These are phyloP conservation scores for Penicillium psychrosexuale DNA, from an alignment of 2,329 filamentous ascomycete species.

Conservation along the genomic window DNA sequence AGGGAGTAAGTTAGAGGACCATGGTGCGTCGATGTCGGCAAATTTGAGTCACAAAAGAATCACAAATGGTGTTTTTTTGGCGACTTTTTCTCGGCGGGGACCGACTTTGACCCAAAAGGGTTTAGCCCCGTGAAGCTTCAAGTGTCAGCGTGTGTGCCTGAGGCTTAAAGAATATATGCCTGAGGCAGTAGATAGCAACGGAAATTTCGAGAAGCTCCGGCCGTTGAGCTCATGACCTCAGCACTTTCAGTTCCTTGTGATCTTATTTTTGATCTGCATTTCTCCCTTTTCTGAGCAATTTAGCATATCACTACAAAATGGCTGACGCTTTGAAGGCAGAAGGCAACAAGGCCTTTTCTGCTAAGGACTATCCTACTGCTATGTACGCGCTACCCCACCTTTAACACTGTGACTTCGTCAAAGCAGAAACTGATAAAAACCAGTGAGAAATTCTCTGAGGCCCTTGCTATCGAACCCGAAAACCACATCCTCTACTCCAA, in stretches of 20 bases:
- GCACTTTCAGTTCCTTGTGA: neutral
- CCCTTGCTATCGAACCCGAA: conserved; percentile 78
- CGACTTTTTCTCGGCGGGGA: conserved; percentile 30
- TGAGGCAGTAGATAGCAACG: conserved; percentile 25
- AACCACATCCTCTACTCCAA: conserved; percentile 99
- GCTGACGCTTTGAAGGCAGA: conserved; percentile 87
- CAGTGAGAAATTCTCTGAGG: conserved; percentile 91
- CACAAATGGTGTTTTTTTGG: conserved; percentile 27
- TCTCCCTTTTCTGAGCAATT: neutral
- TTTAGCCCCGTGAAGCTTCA: conserved; percentile 16
- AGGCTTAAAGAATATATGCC: conserved; percentile 16
- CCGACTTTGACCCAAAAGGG: conserved; percentile 10
- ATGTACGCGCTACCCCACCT: conserved; percentile 63
- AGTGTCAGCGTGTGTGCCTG: conserved; percentile 1
- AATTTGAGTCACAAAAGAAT: conserved; percentile 18
- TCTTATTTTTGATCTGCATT: conserved; percentile 11
- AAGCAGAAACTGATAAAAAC: conserved; percentile 10
- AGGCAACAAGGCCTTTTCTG: conserved; percentile 97
- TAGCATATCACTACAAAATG: conserved; percentile 45
- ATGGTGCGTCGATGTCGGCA: conserved; percentile 11
- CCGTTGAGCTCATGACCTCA: conserved; percentile 23
- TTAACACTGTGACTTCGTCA: neutral
- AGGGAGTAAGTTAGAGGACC: conserved; percentile 15
- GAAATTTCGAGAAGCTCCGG: conserved; percentile 48
- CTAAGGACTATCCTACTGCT: conserved; percentile 94